Conservation (phyloP, 345 rosid species). For the Pistacia vera region DNA sequence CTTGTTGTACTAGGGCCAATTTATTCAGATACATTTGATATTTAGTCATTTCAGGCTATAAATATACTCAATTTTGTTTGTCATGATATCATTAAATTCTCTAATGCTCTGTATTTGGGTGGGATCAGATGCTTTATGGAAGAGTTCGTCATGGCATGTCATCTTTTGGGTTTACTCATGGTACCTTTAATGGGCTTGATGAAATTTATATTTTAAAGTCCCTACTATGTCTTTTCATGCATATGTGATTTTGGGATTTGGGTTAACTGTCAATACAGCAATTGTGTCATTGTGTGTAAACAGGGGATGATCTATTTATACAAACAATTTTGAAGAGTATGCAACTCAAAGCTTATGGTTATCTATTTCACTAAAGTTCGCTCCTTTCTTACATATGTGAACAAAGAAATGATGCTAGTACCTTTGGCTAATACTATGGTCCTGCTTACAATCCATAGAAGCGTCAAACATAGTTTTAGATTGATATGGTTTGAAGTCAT, state of each 20-base stretch:
- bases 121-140: not conserved
- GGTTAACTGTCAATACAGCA: not conserved
- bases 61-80: not conserved
- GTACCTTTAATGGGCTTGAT: not conserved
- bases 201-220: not conserved
- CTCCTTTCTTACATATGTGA: not conserved
- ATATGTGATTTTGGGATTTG: not conserved
- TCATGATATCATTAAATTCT: not conserved
- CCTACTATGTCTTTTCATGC: not conserved
- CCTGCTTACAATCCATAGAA: not conserved
- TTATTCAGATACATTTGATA: not conserved
- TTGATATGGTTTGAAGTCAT: not conserved
- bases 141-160: not conserved
- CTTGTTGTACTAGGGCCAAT: not conserved
- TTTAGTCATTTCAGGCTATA: not conserved
- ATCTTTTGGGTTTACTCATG: not conserved
- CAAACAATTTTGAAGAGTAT: not conserved
- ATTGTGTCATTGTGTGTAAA: not conserved
- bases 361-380: not conserved
- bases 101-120: not conserved
- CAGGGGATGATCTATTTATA: not conserved
- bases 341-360: not conserved
- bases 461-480: not conserved
- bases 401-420: not conserved
- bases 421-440: not conserved